Percentiles rank a stretch among this genome's conserved stretches.
phyloP scores from a whole-genome alignment of 192 early-diverging fungal genomes.

The Coemansia sp. region DNA sequence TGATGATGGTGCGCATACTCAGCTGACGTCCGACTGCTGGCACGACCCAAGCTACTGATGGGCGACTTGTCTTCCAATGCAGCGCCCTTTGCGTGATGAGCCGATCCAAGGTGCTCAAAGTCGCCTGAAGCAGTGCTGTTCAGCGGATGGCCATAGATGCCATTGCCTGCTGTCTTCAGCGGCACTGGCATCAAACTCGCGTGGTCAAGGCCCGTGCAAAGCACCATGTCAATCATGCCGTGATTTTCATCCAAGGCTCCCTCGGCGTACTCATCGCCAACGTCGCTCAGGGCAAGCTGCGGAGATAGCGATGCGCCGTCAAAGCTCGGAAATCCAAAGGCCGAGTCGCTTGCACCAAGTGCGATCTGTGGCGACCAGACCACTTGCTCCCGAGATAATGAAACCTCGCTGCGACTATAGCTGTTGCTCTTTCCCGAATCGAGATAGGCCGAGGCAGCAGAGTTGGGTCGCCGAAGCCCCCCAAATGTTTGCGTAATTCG shows the following conservation, averaged over 20 bases:
- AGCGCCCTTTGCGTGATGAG: background rate
- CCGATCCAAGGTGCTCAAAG: background rate
- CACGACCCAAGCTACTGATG: constrained; percentile 3
- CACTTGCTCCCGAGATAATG: constrained; percentile 41
- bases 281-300: constrained; percentile 13
- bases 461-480: constrained; percentile 19
- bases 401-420: constrained; percentile 37
- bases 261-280: constrained; percentile 23
- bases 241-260: background rate
- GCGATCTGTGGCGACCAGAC: constrained; percentile 51
- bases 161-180: background rate
- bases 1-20: background rate
- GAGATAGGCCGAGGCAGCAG: constrained; percentile 12
- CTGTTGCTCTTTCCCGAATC: constrained; percentile 17
- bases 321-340: constrained; percentile 19
- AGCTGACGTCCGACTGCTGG: constrained; percentile 5
- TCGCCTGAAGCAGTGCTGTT: background rate
- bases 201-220: background rate
- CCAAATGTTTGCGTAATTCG: constrained; percentile 18
- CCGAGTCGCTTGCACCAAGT: constrained; percentile 17
- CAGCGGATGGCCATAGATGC: background rate
- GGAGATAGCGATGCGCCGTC: constrained; percentile 2
- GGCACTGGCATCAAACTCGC: constrained; percentile 1
- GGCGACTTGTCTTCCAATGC: constrained; percentile 1
- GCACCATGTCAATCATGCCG: constrained; percentile 3